Evolutionary conservation across 176 grass and related monocot species (phyloP).

Genomic region (Rhipidocladum racemiflorum): DNA sequence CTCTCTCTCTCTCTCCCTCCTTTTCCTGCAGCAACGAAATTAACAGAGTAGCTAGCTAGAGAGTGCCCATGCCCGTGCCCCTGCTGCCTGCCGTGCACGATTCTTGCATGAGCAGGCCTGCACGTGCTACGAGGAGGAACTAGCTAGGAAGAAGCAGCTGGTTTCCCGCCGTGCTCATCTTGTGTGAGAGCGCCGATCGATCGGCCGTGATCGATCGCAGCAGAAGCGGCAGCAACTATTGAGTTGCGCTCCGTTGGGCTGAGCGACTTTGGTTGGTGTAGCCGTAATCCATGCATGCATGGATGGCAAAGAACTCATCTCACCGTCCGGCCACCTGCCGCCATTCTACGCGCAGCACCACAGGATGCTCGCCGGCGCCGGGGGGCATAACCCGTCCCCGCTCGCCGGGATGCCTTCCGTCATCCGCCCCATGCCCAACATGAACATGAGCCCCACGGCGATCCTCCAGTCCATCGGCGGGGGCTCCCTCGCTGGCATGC

Average conservation of each 20-base stretch:
- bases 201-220: not conserved
- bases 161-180: not conserved
- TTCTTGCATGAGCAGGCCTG: not conserved
- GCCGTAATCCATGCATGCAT: constrained; percentile 69
- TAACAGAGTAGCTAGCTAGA: not conserved
- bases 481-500: constrained; percentile 31
- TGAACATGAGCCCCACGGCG: constrained; percentile 55
- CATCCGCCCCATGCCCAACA: constrained; percentile 71
- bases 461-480: constrained; percentile 57
- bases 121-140: not conserved
- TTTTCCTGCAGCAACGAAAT: not conserved
- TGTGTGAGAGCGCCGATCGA: not conserved
- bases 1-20: not conserved
- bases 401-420: constrained; percentile 59
- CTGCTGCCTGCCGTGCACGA: not conserved
- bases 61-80: not conserved
- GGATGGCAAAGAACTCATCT: constrained; percentile 72
- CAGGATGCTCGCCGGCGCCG: constrained; percentile 12
- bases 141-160: not conserved
- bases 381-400: constrained; percentile 23
- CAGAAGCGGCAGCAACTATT: not conserved
- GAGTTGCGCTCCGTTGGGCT: not conserved
- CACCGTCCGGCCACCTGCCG: constrained; percentile 55
- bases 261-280: not conserved
- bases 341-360: constrained; percentile 59